A percentile compares a stretch with the other conserved stretches of the same genome.
These are phyloP conservation scores for Colletotrichum sp. DNA, from an alignment of 2,329 filamentous ascomycete species.

Conservation along the genomic window DNA sequence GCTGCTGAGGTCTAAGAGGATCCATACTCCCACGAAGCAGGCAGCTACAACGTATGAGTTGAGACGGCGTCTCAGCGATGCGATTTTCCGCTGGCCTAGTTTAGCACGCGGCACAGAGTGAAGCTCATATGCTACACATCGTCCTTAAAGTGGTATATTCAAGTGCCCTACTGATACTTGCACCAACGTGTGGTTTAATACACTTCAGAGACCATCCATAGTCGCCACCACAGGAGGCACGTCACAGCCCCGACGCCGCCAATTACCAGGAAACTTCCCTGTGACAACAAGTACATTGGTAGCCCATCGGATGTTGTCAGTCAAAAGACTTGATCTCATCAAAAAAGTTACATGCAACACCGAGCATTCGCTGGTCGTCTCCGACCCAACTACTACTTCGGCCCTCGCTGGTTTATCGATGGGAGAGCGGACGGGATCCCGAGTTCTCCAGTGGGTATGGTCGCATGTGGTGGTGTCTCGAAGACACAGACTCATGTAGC, in stretches of 20 bases:
- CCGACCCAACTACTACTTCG: conserved; percentile 12
- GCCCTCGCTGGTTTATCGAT: conserved; percentile 4
- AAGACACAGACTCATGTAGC: neutral
- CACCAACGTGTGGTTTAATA: neutral
- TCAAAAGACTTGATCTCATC: neutral
- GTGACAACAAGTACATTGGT: neutral
- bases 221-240: neutral
- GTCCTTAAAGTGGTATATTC: neutral
- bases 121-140: neutral
- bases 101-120: neutral
- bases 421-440: conserved; percentile 15
- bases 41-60: neutral
- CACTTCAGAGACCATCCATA: neutral
- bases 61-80: neutral
- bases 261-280: neutral
- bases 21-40: no score
- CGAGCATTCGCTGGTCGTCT: conserved; percentile 7
- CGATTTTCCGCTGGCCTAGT: neutral
- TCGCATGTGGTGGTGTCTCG: neutral
- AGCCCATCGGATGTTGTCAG: neutral
- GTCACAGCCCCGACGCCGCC: neutral
- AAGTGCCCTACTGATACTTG: neutral
- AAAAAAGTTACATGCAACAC: neutral
- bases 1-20: no score
- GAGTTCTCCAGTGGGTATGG: conserved; percentile 12